These are phyloP conservation scores for Mycena vitilis DNA, from an alignment of 768 basidiomycete genomes.

Conservation along the genomic window DNA sequence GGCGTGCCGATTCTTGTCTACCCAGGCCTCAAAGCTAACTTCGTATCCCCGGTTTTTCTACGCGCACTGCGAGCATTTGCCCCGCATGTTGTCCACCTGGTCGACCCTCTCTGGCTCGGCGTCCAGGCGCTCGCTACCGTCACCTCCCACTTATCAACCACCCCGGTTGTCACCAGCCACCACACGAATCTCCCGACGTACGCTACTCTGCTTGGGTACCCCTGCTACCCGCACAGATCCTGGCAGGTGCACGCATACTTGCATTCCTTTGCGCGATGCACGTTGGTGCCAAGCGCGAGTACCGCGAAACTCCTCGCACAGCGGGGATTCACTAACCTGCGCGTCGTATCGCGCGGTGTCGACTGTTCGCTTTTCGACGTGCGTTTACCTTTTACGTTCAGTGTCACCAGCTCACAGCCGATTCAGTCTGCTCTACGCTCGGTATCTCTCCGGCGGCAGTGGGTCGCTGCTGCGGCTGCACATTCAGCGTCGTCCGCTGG, in stretches of 20 bases:
- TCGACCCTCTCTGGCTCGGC: slow-evolving; percentile 41
- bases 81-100: slow-evolving; percentile 57
- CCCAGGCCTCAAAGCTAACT: slow-evolving; percentile 24
- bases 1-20: slow-evolving; percentile 12
- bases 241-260: slow-evolving; percentile 5
- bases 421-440: slow-evolving; percentile 7
- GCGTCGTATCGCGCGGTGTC: slow-evolving; percentile 13
- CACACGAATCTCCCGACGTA: slow-evolving; percentile 37
- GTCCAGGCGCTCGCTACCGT: slow-evolving; percentile 43
- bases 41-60: slow-evolving; percentile 31
- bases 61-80: slow-evolving; percentile 25
- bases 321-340: neutral
- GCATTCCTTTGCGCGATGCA: slow-evolving; percentile 3
- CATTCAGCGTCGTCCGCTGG: too few relatives aligned
- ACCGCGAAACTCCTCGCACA: neutral
- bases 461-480: neutral
- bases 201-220: slow-evolving; percentile 32
- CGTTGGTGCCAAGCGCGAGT: slow-evolving; percentile 19
- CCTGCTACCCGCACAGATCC: slow-evolving; percentile 17
- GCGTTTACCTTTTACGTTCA: neutral
- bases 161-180: slow-evolving; percentile 26
- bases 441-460: neutral
- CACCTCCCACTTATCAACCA: slow-evolving; percentile 43
- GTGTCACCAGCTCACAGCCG: too few relatives aligned
- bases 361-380: slow-evolving; percentile 7